phyloP scores from a whole-genome alignment of 805 yeast genomes.

The Starmerella cellae region DNA sequence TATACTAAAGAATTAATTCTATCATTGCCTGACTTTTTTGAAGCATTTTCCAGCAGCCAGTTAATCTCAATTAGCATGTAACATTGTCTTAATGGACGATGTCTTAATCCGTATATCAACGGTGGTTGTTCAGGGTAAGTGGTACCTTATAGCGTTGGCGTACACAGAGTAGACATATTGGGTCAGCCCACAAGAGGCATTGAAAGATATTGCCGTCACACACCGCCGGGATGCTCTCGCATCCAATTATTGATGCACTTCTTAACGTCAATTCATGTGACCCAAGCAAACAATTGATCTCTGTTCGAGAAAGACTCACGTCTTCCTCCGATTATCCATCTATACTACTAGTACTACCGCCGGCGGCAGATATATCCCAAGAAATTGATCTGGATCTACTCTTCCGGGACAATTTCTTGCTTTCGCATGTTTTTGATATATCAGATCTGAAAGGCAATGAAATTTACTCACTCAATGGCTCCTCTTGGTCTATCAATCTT shows the following conservation, averaged over 20 bases:
- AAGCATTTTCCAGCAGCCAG: no score
- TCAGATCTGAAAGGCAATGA: background rate
- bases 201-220: no score
- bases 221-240: conserved; percentile 14
- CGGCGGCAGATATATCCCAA: conserved; percentile 1
- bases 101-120: no score
- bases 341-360: conserved; percentile 17
- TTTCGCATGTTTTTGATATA: conserved; percentile 17
- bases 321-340: conserved; percentile 1
- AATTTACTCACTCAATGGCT: conserved; percentile 5
- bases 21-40: no score
- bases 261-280: conserved; percentile 13
- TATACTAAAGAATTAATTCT: no score
- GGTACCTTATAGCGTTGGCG: no score
- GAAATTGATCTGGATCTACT: conserved; percentile 11
- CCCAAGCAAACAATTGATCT: conserved; percentile 16
- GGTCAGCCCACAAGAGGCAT: no score
- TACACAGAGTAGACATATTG: no score
- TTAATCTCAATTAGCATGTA: no score
- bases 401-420: conserved; percentile 15
- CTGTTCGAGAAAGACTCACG: conserved; percentile 5
- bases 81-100: no score
- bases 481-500: conserved; percentile 3
- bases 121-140: no score
- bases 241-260: conserved; percentile 19